Evolutionary conservation across 1,139 yeast genomes (phyloP).

Genomic region (Scheffersomyces quercinus): DNA sequence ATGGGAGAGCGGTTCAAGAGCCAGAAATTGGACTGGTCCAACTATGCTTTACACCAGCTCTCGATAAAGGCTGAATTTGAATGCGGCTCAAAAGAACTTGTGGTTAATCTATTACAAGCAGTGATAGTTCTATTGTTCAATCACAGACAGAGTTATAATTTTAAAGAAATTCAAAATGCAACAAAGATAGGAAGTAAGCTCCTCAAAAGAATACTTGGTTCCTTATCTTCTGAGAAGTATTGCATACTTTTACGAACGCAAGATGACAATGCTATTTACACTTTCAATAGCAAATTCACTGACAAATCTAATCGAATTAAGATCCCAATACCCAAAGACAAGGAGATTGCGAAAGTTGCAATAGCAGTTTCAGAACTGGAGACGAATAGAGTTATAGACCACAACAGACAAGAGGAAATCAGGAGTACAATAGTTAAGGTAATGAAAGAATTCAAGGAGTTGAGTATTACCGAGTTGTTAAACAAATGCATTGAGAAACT

Average conservation of each 20-base stretch:
- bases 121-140: slow-evolving; percentile 33
- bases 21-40: slow-evolving; percentile 23
- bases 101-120: slow-evolving; percentile 42
- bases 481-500: slow-evolving; percentile 22
- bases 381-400: slow-evolving; percentile 1
- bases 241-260: slow-evolving; percentile 19
- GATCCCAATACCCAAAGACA: slow-evolving; percentile 35
- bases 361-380: slow-evolving; percentile 1
- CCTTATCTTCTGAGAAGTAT: slow-evolving; percentile 32
- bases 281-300: slow-evolving; percentile 26
- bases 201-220: slow-evolving; percentile 26
- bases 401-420: slow-evolving; percentile 31
- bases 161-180: slow-evolving; percentile 18
- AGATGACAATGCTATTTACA: slow-evolving; percentile 12
- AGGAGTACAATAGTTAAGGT: slow-evolving; percentile 30
- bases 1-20: slow-evolving; percentile 13
- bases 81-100: slow-evolving; percentile 34
- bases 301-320: slow-evolving; percentile 31
- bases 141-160: slow-evolving; percentile 15
- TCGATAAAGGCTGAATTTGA: slow-evolving; percentile 28
- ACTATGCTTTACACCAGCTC: slow-evolving; percentile 34
- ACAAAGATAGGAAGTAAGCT: slow-evolving; percentile 31
- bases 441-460: slow-evolving; percentile 29
- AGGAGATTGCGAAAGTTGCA: slow-evolving; percentile 12
- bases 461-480: slow-evolving; percentile 26